A percentile compares a stretch with the other conserved stretches of the same genome.
phyloP scores from a whole-genome alignment of 495 filamentous ascomycete genomes.

The Cercophora newfieldiana region DNA sequence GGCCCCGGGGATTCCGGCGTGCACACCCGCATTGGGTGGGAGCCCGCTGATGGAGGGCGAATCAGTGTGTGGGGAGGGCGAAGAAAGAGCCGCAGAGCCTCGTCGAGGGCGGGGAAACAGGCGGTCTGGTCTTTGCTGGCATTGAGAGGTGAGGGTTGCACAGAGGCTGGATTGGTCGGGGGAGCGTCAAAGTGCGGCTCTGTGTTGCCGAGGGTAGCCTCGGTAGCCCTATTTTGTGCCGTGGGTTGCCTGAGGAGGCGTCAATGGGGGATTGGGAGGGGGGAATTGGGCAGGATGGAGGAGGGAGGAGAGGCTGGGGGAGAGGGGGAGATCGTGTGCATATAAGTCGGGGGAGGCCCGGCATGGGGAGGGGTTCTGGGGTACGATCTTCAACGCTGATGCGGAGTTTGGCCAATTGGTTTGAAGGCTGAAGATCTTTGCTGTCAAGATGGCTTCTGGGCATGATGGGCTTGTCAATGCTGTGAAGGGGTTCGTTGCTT shows the following conservation, averaged over 20 bases:
- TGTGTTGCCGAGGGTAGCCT: neutral
- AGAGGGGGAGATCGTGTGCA: neutral
- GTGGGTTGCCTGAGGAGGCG: neutral
- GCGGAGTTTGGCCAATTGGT: neutral
- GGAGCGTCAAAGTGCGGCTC: neutral
- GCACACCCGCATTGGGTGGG: neutral
- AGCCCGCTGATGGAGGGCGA: neutral
- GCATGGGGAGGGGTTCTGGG: no score
- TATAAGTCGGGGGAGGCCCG: neutral
- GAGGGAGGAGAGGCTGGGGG: neutral
- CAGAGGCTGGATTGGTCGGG: neutral
- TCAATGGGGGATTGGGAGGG: neutral
- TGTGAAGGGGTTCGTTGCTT: neutral
- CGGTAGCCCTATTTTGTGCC: neutral
- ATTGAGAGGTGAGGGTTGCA: neutral
- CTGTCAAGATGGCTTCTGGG: neutral
- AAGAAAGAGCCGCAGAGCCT: neutral
- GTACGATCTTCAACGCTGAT: neutral
- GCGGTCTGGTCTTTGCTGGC: neutral
- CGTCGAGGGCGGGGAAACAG: neutral
- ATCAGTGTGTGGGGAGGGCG: neutral
- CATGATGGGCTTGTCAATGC: constrained; percentile 2
- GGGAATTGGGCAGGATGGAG: neutral
- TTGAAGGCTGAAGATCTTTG: neutral
- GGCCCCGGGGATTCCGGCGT: neutral